phyloP scores from a whole-genome alignment of 75 land plant genomes.

The Pinus taeda region DNA sequence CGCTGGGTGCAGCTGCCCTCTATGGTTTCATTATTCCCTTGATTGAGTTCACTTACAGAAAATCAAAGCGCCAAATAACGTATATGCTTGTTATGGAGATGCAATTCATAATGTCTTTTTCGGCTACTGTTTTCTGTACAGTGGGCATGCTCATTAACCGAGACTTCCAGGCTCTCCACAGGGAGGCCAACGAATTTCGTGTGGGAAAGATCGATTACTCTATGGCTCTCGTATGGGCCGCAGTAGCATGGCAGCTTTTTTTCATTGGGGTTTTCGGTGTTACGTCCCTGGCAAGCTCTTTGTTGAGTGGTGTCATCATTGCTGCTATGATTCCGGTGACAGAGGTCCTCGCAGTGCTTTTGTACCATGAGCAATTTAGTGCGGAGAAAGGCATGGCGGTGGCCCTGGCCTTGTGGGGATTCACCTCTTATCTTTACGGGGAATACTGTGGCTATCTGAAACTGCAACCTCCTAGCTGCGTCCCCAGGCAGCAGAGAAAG shows the following conservation, averaged over 20 bases:
- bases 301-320: conserved; percentile 15
- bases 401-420: conserved; percentile 24
- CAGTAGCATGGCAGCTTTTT: conserved; percentile 14
- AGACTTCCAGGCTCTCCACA: conserved; percentile 14
- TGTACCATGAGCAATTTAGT: conserved; percentile 23
- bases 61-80: neutral
- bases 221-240: conserved; percentile 10
- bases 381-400: conserved; percentile 21
- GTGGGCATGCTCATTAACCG: conserved; percentile 13
- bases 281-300: conserved; percentile 10
- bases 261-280: conserved; percentile 13
- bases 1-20: conserved; percentile 23
- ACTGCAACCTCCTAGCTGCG: too few species aligned
- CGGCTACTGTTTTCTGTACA: conserved; percentile 12
- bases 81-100: conserved; percentile 13
- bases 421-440: conserved; percentile 15
- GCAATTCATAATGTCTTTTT: conserved; percentile 6
- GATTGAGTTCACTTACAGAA: conserved; percentile 11
- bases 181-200: conserved; percentile 11
- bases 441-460: neutral
- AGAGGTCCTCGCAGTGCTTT: conserved; percentile 16
- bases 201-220: conserved; percentile 7
- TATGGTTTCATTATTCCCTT: conserved; percentile 18
- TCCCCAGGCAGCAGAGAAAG: too few species aligned
- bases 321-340: conserved; percentile 21